phyloP scores from a whole-genome alignment of 176 grass and related monocot species.

The Zea luxurians region DNA sequence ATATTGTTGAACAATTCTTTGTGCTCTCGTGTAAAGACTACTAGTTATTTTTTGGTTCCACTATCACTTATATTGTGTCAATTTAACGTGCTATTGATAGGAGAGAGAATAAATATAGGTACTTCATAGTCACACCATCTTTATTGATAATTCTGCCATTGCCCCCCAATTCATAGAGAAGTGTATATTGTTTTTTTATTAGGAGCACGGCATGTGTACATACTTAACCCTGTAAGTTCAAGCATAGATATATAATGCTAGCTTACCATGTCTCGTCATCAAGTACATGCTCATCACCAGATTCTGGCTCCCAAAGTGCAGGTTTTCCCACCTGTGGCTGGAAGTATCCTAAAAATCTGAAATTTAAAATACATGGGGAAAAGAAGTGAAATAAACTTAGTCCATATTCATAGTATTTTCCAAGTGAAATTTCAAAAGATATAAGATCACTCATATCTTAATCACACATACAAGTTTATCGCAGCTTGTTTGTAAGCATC shows the following conservation, averaged over 20 bases:
- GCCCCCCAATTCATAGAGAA: conserved; percentile 1
- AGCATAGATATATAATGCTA: not conserved
- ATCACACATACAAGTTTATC: conserved; percentile 91
- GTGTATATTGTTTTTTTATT: not conserved
- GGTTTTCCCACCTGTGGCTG: conserved; percentile 63
- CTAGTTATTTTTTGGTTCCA: not conserved
- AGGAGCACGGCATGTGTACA: not conserved
- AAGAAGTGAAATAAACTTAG: conserved; percentile 31
- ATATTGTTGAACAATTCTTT: conserved; percentile 23
- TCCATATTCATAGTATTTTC: conserved; percentile 15
- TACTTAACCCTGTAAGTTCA: conserved; percentile 4
- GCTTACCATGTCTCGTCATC: conserved; percentile 55
- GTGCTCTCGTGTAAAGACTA: conserved; percentile 8
- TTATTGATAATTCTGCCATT: not conserved
- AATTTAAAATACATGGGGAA: conserved; percentile 38
- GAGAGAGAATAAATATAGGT: conserved; percentile 18
- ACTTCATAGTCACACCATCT: not conserved
- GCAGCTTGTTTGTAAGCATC: conserved; percentile 96
- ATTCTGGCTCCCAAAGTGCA: conserved; percentile 76
- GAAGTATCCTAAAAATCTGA: conserved; percentile 94
- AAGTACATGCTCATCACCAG: conserved; percentile 58
- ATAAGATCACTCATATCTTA: conserved; percentile 28
- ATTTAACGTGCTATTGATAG: not conserved
- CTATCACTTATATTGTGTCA: conserved; percentile 1
- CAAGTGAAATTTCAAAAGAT: conserved; percentile 19